phyloP scores from a whole-genome alignment of 805 yeast species.

The Pichia membranifaciens region DNA sequence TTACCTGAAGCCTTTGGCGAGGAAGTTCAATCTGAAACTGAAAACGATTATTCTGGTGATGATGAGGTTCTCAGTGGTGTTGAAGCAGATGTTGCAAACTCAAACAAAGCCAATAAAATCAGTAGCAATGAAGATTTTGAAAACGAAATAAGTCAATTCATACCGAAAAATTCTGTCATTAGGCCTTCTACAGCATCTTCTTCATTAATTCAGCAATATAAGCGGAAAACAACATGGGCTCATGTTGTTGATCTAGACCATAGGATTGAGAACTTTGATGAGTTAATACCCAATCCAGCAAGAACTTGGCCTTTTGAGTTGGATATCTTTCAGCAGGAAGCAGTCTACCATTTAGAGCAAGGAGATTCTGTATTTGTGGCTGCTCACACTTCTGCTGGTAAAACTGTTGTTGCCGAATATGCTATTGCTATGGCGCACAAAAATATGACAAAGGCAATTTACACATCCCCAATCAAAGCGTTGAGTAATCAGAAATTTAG shows the following conservation, averaged over 20 bases:
- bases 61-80: too few species aligned
- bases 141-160: slow-evolving; percentile 25
- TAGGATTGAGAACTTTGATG: slow-evolving; percentile 74
- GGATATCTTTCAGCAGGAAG: slow-evolving; percentile 95
- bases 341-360: slow-evolving; percentile 91
- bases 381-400: slow-evolving; percentile 98
- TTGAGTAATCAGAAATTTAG: slow-evolving; percentile 91
- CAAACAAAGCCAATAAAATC: too few species aligned
- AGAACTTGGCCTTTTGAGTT: slow-evolving; percentile 91
- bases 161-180: slow-evolving; percentile 25
- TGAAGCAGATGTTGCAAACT: too few species aligned
- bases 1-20: slow-evolving; percentile 18
- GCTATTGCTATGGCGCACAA: slow-evolving; percentile 95
- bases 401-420: slow-evolving; percentile 96
- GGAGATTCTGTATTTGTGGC: slow-evolving; percentile 99
- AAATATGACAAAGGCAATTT: slow-evolving; percentile 94
- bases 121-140: slow-evolving; percentile 28
- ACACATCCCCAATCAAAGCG: slow-evolving; percentile 95
- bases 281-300: slow-evolving; percentile 89
- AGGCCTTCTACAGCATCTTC: slow-evolving; percentile 20
- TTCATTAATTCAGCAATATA: slow-evolving; percentile 5
- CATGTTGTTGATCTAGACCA: slow-evolving; percentile 88
- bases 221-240: slow-evolving; percentile 68
- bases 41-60: too few species aligned
- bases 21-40: slow-evolving; percentile 22